Base-by-base conservation (phyloP, 1,139 yeast species). In the Pichia sp. region DNA sequence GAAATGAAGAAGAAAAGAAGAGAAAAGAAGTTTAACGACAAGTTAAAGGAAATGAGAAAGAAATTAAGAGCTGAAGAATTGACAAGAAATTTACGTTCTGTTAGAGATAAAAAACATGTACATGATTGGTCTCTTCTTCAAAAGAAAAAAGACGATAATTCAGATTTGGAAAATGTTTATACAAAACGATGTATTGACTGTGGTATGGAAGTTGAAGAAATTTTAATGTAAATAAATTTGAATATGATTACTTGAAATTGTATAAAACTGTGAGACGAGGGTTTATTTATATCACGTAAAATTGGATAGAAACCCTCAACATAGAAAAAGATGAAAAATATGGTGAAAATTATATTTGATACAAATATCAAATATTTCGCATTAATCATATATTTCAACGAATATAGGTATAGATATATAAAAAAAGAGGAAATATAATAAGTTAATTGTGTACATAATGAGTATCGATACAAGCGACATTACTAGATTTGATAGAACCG, bases 61-160 rank as follows among this genome's bases (percentile, higher is more conserved):
- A 83, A 84, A 56, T 86, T 97, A 3, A 71, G 98, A 56, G 97
- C 97, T 0, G 96, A 90, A 60, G 95, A 90, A 56, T 82, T 76
- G 60, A 89, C 95, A 2, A 70, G 85, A 48, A 76, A 80, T 56
- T 60, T 84, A 35, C 66, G 87, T 42, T 76, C 80, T 46, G 40
- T 48, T 5, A 50, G 50, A 22, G 49, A 45, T 20, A 65, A 67
- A 35, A 70, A 73, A 4, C 98, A 92, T 61, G 73, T 69, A 7
- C 98, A 92, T 60, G 81, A 80, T 38, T 92, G 95, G 87, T 76
- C 83, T 23, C 79, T 76, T 0, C 79, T 85, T 0, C 62, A 75
- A 60, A 68, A 49, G 62, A 70, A 36, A 37, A 70, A 58, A 51
- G 24, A 20, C 12, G 23, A 39, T 16, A 40, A 38, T 3, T 36